Percentiles rank a stretch among this genome's conserved stretches.
Evolutionary conservation across 2,329 filamentous ascomycete species (phyloP).

Genomic region (Onygenales sp.): DNA sequence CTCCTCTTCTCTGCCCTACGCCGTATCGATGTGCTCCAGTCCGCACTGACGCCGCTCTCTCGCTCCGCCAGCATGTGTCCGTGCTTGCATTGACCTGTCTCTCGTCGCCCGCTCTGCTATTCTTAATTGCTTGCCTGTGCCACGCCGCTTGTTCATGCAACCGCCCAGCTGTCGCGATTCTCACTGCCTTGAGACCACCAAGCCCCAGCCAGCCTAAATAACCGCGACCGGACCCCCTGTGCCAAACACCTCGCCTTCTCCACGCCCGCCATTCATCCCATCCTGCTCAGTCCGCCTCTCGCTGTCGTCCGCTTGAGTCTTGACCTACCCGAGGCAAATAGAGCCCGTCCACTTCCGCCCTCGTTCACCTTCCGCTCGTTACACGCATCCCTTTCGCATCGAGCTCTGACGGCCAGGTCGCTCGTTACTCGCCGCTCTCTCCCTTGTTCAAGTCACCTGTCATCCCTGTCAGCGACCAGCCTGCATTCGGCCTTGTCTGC

Average conservation of each 20-base stretch:
- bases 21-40: too few species aligned
- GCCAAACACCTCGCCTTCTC: neutral
- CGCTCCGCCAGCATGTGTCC: neutral
- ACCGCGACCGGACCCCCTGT: neutral
- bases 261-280: neutral
- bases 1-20: too few species aligned
- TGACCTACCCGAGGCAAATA: neutral
- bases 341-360: neutral
- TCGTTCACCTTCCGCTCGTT: neutral
- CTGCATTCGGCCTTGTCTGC: neutral
- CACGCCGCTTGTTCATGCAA: neutral
- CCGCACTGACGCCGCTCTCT: neutral
- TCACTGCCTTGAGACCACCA: neutral
- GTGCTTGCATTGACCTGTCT: neutral
- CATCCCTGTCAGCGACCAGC: neutral
- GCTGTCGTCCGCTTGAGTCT: neutral
- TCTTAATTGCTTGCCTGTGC: neutral
- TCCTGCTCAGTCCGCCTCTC: neutral
- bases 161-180: neutral
- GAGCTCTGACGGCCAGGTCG: neutral
- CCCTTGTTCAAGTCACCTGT: neutral
- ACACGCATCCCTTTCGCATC: neutral
- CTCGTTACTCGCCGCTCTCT: neutral
- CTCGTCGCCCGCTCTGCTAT: neutral
- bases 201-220: conserved; percentile 2